Evolutionary conservation across 108 stramenopile species (phyloP).

Genomic region (Skeletonema grethae): DNA sequence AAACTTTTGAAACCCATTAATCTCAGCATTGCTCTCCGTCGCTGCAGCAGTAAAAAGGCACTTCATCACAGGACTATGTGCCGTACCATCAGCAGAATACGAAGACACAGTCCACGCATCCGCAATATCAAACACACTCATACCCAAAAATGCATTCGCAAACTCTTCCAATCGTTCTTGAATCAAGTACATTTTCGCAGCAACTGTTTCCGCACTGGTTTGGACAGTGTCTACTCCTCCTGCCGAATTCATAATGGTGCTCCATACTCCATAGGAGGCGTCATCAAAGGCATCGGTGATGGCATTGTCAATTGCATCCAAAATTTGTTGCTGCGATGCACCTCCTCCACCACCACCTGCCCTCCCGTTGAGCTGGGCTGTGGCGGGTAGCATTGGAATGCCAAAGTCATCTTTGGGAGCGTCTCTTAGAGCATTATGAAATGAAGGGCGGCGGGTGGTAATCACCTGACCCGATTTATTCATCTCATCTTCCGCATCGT

Average conservation of each 20-base stretch:
- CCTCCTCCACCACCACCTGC: no score
- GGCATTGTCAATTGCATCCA: constrained; percentile 12
- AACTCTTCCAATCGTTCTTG: constrained; percentile 91
- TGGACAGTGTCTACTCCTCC: constrained; percentile 22
- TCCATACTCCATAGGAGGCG: constrained; percentile 88
- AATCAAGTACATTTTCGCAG: constrained; percentile 34
- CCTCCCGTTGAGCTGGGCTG: constrained; percentile 45
- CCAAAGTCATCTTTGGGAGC: constrained; percentile 84
- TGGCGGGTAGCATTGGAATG: constrained; percentile 79
- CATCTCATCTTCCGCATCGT: constrained; percentile 47
- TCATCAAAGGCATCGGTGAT: constrained; percentile 77
- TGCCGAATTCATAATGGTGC: constrained; percentile 78
- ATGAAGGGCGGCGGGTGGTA: constrained; percentile 13
- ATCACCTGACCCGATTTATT: not conserved
- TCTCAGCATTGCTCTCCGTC: constrained; percentile 47
- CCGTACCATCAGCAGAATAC: constrained; percentile 14
- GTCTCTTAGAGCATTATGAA: constrained; percentile 60
- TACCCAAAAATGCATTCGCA: constrained; percentile 86
- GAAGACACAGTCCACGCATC: constrained; percentile 86
- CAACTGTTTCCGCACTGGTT: constrained; percentile 23
- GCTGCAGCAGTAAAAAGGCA: constrained; percentile 68
- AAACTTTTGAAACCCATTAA: constrained; percentile 56
- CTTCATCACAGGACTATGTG: constrained; percentile 19
- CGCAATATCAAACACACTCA: constrained; percentile 94
- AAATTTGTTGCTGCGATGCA: constrained; percentile 2